Percentiles rank a stretch among this genome's conserved stretches.
phyloP scores from a whole-genome alignment of 768 basidiomycete genomes.

The Suillus cothurnatus region DNA sequence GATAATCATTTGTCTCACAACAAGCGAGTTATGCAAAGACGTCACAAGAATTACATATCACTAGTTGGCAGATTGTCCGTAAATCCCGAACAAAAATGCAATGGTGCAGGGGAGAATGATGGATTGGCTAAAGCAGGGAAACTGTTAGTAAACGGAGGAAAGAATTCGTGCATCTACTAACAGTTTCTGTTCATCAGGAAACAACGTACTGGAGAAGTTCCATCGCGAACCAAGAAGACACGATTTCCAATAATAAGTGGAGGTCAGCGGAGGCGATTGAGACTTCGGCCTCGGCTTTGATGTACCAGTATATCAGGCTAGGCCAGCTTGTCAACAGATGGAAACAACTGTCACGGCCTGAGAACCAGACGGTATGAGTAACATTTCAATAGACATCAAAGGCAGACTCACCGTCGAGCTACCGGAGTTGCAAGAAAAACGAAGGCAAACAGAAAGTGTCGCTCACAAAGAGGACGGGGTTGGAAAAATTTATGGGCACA shows the following conservation, averaged over 20 bases:
- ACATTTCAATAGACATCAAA: not conserved
- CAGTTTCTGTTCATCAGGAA: not conserved
- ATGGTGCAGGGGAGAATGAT: not conserved
- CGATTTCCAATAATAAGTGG: not conserved
- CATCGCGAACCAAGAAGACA: not conserved
- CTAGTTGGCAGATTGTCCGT: not conserved
- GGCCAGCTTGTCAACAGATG: not conserved
- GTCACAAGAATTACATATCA: not conserved
- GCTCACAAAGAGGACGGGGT: not conserved
- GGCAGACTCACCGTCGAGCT: not conserved
- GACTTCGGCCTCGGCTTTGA: not conserved
- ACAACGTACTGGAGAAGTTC: not conserved
- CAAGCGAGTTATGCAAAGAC: not conserved
- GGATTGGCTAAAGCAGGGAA: not conserved
- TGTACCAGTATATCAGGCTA: not conserved
- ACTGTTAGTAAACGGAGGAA: not conserved
- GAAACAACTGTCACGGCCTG: not conserved
- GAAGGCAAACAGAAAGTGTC: not conserved
- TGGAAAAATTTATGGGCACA: not conserved
- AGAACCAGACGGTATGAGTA: not conserved
- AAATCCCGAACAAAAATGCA: not conserved
- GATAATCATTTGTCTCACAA: not conserved
- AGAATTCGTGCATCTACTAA: not conserved
- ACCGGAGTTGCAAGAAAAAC: not conserved
- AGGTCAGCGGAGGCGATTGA: not conserved